These are phyloP conservation scores for Apiotrichum akiyoshidainum DNA, from an alignment of 1,284 basidiomycete genomes.

Conservation along the genomic window DNA sequence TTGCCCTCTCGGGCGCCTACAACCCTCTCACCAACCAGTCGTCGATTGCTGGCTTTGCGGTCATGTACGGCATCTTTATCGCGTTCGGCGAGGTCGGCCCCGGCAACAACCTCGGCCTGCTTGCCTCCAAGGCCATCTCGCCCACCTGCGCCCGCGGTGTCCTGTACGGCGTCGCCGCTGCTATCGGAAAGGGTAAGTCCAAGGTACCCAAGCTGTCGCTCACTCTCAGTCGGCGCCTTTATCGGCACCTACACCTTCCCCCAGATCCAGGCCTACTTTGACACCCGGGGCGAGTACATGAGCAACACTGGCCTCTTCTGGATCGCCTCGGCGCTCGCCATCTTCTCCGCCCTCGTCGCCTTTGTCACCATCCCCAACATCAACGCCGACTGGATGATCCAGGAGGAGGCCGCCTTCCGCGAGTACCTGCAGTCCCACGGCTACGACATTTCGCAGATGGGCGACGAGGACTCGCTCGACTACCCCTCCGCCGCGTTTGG, in stretches of 20 bases:
- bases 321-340: slow-evolving; percentile 61
- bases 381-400: slow-evolving; percentile 70
- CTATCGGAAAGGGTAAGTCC: slow-evolving; percentile 66
- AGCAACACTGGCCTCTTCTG: slow-evolving; percentile 44
- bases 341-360: slow-evolving; percentile 71
- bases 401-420: slow-evolving; percentile 76
- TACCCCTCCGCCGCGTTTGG: not conserved
- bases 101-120: slow-evolving; percentile 73
- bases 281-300: slow-evolving; percentile 22
- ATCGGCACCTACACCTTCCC: slow-evolving; percentile 72
- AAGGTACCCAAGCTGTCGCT: not conserved
- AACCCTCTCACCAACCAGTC: slow-evolving; percentile 32
- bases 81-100: slow-evolving; percentile 68
- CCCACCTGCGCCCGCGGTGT: slow-evolving; percentile 82
- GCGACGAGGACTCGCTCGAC: slow-evolving; percentile 11
- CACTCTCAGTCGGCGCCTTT: slow-evolving; percentile 64
- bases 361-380: slow-evolving; percentile 73
- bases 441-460: slow-evolving; percentile 49
- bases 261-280: slow-evolving; percentile 58
- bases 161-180: slow-evolving; percentile 80
- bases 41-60: slow-evolving; percentile 69
- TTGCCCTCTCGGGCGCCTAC: slow-evolving; percentile 81
- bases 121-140: slow-evolving; percentile 70
- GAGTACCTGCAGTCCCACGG: slow-evolving; percentile 71
- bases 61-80: slow-evolving; percentile 87